These are phyloP conservation scores for Suhomyces canberraensis DNA, from an alignment of 805 yeast genomes.

Conservation along the genomic window DNA sequence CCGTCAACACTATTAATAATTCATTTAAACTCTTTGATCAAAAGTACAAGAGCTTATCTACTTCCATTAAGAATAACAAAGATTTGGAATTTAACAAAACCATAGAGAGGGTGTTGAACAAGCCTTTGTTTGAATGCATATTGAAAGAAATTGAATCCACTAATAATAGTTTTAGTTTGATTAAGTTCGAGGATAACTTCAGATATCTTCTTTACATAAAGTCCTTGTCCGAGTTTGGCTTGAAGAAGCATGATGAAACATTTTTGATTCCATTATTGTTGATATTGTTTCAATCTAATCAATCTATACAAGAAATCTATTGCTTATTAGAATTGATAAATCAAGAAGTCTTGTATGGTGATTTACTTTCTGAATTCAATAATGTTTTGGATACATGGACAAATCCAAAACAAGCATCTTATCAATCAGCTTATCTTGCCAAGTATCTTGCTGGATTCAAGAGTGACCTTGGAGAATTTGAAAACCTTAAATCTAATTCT, in stretches of 20 bases:
- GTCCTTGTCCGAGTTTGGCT: constrained; percentile 35
- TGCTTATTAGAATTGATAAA: constrained; percentile 33
- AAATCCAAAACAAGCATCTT: constrained; percentile 12
- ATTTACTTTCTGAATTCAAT: constrained; percentile 25
- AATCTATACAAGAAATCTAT: constrained; percentile 24
- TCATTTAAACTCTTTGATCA: constrained; percentile 18
- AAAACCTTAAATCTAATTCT: constrained; percentile 24
- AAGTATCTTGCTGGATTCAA: constrained; percentile 22
- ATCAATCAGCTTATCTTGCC: constrained; percentile 17
- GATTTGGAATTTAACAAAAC: constrained; percentile 31
- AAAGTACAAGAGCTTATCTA: constrained; percentile 24
- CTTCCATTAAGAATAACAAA: constrained; percentile 26
- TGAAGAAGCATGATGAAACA: constrained; percentile 37
- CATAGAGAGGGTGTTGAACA: constrained; percentile 20
- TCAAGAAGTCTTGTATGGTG: constrained; percentile 27
- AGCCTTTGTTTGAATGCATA: constrained; percentile 30
- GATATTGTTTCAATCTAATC: constrained; percentile 23
- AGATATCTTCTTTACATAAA: constrained; percentile 33
- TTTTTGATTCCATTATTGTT: constrained; percentile 38
- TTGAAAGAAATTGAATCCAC: constrained; percentile 12
- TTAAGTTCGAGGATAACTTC: constrained; percentile 23
- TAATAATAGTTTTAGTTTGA: constrained; percentile 9
- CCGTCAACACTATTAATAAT: constrained; percentile 15
- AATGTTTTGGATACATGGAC: constrained; percentile 28
- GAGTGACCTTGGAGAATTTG: constrained; percentile 29